These are phyloP conservation scores for Isabelozyma rhagii DNA, from an alignment of 805 yeast species.

Conservation along the genomic window DNA sequence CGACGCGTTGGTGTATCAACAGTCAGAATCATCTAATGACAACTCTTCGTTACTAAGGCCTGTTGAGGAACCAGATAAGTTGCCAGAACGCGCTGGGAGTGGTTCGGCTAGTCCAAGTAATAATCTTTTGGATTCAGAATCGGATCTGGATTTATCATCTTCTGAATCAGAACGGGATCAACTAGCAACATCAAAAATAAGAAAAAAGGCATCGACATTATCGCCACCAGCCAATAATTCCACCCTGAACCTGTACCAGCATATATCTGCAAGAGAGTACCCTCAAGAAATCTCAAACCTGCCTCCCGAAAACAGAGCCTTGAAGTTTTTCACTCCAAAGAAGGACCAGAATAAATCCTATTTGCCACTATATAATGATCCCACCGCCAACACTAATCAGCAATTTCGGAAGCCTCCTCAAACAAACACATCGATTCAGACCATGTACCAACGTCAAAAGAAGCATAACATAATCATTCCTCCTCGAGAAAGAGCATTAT, in stretches of 20 bases:
- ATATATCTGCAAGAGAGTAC: neutral
- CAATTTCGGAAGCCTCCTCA: conserved; percentile 6
- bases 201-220: neutral
- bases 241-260: conserved; percentile 1
- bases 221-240: neutral
- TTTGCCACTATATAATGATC: conserved; percentile 13
- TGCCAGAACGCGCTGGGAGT: neutral
- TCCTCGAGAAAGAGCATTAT: conserved; percentile 71
- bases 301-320: conserved; percentile 4
- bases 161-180: conserved; percentile 1
- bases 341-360: conserved; percentile 1
- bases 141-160: conserved; percentile 32
- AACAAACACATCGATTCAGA: conserved; percentile 5
- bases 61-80: neutral
- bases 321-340: conserved; percentile 10
- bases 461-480: conserved; percentile 27
- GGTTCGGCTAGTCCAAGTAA: neutral
- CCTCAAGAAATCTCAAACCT: neutral
- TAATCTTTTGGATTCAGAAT: conserved; percentile 26
- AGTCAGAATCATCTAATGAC: neutral
- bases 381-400: conserved; percentile 3
- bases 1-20: neutral
- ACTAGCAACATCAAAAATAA: conserved; percentile 10
- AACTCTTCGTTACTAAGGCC: neutral
- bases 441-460: conserved; percentile 6